Evolutionary conservation across 106 monocot genomes (phyloP).

Genomic region (Apostasia shenzhenica): DNA sequence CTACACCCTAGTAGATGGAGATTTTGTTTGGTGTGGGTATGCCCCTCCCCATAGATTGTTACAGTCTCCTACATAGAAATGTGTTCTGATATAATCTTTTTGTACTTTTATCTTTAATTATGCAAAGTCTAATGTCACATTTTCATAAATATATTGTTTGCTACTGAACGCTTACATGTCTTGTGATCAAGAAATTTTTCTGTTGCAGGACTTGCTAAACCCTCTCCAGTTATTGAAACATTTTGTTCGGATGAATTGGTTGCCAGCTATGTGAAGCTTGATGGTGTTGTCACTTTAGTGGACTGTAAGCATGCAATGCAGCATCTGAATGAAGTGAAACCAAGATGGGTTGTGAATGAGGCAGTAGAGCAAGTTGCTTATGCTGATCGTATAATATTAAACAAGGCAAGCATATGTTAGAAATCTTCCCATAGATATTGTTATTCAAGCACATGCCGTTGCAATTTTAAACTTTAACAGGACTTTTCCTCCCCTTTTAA

Average conservation of each 20-base stretch:
- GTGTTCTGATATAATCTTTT: no score
- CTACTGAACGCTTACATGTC: no score
- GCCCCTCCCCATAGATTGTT: no score
- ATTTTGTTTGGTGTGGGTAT: no score
- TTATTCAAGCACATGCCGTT: background rate
- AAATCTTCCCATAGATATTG: background rate
- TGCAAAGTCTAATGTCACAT: no score
- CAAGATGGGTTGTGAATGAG: slow-evolving; percentile 97
- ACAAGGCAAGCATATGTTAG: slow-evolving; percentile 46
- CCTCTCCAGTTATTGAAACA: slow-evolving; percentile 95
- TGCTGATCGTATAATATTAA: slow-evolving; percentile 94
- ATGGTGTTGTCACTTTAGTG: slow-evolving; percentile 94
- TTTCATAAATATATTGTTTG: no score
- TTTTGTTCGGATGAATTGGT: slow-evolving; percentile 94
- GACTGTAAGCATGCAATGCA: slow-evolving; percentile 97
- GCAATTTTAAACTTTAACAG: background rate
- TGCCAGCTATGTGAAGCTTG: slow-evolving; percentile 77
- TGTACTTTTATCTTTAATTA: no score
- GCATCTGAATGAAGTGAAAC: slow-evolving; percentile 91
- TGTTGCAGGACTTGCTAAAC: slow-evolving; percentile 85
- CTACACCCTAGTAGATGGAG: no score
- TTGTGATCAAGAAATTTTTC: background rate
- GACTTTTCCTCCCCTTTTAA: background rate
- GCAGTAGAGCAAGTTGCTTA: slow-evolving; percentile 95
- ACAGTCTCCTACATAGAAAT: no score